These are phyloP conservation scores for Westerdykella aurantiaca DNA, from an alignment of 2,329 filamentous ascomycete species.

Conservation along the genomic window DNA sequence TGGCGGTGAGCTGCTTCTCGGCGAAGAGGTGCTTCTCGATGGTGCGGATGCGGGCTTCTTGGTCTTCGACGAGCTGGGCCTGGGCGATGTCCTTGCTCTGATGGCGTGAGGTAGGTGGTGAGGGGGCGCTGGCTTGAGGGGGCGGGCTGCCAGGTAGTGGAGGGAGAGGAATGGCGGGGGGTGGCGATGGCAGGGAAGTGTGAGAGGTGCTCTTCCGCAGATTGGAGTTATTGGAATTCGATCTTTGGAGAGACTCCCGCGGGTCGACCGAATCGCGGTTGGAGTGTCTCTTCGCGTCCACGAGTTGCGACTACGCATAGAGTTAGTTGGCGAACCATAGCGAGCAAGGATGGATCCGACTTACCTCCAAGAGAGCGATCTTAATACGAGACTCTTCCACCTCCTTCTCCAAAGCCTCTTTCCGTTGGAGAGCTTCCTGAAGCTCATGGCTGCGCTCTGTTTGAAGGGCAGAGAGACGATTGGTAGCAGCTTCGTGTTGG, in stretches of 20 bases:
- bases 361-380: slow-evolving; percentile 71
- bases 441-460: slow-evolving; percentile 42
- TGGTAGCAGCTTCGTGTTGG: slow-evolving; percentile 77
- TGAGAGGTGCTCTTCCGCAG: slow-evolving; percentile 81
- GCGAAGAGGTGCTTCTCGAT: slow-evolving; percentile 96
- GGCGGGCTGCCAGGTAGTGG: slow-evolving; percentile 61
- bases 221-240: slow-evolving; percentile 58
- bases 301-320: slow-evolving; percentile 52
- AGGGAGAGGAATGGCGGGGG: slow-evolving; percentile 91
- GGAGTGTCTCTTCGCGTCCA: slow-evolving; percentile 49
- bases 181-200: slow-evolving; percentile 81
- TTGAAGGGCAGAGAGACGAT: slow-evolving; percentile 69
- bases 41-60: slow-evolving; percentile 87
- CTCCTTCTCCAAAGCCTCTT: slow-evolving; percentile 49
- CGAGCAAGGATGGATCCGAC: slow-evolving; percentile 18
- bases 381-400: slow-evolving; percentile 74
- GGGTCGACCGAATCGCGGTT: slow-evolving; percentile 44
- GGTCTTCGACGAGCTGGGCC: slow-evolving; percentile 83
- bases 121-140: slow-evolving; percentile 47
- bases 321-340: slow-evolving; percentile 20
- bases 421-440: slow-evolving; percentile 37
- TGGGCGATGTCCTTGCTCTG: slow-evolving; percentile 74
- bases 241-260: slow-evolving; percentile 46
- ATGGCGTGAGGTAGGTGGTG: slow-evolving; percentile 61
- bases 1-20: slow-evolving; percentile 93